Base-by-base conservation (phyloP, 2,329 filamentous ascomycete genomes). In the Aspergillus fructus region DNA sequence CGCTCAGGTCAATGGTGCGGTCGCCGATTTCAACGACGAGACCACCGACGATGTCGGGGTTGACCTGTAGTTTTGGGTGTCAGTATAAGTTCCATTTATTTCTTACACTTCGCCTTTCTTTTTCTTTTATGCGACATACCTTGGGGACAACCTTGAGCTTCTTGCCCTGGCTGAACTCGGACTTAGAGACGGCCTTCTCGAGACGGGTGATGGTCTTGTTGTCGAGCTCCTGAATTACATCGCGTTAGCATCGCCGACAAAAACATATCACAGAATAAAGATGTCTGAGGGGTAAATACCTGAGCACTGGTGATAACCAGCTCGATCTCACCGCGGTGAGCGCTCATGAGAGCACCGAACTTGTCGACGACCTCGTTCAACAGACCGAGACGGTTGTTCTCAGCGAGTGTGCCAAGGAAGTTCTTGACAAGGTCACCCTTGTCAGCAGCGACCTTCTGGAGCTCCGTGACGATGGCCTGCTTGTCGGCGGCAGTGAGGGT, bases 121-220 rank as follows among this genome's bases (percentile, higher is more conserved):
- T 59, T 41, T 21, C 30, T 23, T 19, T 8, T 17, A 8, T 11
- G 5, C n/a, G n/a, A 76, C 78, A 58, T 79, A 91, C 90, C 84
- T 91, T 89, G 81, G 96, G 89, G 69, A 91, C 90, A 71, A 97
- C 89, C 89, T 96, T 97, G 79, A 97, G 87, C 85, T 96, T 97
- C 89, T 97, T 93, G 82, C 93, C 93, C 77, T 89, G 85, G 74
- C 89, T 88, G 81, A 92, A 96, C 75, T 88, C 79, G 62, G 92
- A 96, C 85, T 97, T 97, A 80, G 88, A 76, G 71, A 97, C 87
- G 69, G 93, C 92, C 66, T 81, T 80, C 84, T 99, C 93, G 68
- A 99, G 86, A 74, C 94, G 89, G 76, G 78, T 82, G 70, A 99
- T 85, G 63, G 89, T 92, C 84, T 87, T 93, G 83, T 80, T 85